Evolutionary conservation across 306 rosid species (phyloP).

Genomic region (Acacia confusa): DNA sequence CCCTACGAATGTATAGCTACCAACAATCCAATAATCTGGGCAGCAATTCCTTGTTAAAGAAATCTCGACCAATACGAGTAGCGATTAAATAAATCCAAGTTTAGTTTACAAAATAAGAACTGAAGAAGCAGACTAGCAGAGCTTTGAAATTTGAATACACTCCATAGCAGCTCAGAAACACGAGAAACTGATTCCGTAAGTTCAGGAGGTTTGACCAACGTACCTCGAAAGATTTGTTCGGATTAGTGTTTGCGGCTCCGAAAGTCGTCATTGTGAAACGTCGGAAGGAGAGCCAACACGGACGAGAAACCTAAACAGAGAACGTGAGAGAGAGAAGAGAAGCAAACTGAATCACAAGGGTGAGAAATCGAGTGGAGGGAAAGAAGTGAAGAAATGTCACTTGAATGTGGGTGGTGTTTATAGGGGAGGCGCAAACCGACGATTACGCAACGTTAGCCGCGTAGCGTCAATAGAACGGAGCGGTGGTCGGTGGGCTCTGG

Average conservation of each 20-base stretch:
- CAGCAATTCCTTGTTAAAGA: neutral
- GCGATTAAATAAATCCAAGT: neutral
- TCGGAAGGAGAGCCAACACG: neutral
- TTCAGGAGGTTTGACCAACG: neutral
- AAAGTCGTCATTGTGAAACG: constrained; percentile 41
- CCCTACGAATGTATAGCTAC: neutral
- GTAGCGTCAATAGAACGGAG: neutral
- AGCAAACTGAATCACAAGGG: neutral
- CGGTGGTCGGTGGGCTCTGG: neutral
- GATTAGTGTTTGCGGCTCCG: constrained; percentile 46
- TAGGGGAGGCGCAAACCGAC: neutral
- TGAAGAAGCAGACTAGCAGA: neutral
- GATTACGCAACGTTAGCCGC: neutral
- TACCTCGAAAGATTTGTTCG: constrained; percentile 38
- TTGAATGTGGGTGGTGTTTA: neutral
- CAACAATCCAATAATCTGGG: neutral
- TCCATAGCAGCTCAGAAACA: neutral
- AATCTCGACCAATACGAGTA: neutral
- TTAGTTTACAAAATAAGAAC: neutral
- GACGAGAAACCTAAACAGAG: neutral
- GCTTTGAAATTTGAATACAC: neutral
- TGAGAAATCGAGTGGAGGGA: neutral
- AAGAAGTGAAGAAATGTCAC: neutral
- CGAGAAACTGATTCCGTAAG: neutral
- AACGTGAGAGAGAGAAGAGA: neutral